Evolutionary conservation across 2,329 filamentous ascomycete species (phyloP), one percentile per base, ranked within the genome.

Genomic region (Aspergillus phoenicis): DNA sequence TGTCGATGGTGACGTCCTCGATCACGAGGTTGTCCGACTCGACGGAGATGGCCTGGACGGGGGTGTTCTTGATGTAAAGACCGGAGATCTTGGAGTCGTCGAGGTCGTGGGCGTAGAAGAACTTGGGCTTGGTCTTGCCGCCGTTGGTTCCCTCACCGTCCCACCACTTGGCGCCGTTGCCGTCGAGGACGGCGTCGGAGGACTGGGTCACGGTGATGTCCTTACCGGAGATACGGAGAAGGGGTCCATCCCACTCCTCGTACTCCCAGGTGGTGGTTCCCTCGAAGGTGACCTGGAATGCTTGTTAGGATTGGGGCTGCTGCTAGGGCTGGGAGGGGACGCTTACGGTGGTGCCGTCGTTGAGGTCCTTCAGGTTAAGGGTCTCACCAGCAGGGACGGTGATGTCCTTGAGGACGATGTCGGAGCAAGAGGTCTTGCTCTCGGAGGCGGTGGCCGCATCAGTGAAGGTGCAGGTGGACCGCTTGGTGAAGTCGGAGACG

Each of bases 241-340:
- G 80, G 52, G 87, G 87, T 0, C 88, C 88, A 1, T 71, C 72
- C 87, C 87, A 90, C 68, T 88, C 84, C 62, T 84, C 78, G 75
- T 89, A 89, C 24, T 80, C 87, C 70, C 88, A 90, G 56, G 83
- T 85, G 17, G 87, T 90, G 17, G 80, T 85, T 36, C 88, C 88
- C 63, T 85, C 75, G 75, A 90, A 90, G 65, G 83, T 84, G 63
- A 89, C 82, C 74, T 79, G 54, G 10, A 15, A 30, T 4, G 11
- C 8, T 26, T 20, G 43, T 45, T 45, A 55, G 51, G 1, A 8
- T 8, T 10, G 10, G 15, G 8, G 13, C 30, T 20, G 28, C 13
- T 39, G 11, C 33, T 36, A 45, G 64, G 61, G 26, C 59, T 38
- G 30, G 59, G 57, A 10, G 20, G 41, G 57, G n/a, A 45, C 20